Evolutionary conservation across 1,284 basidiomycete genomes (phyloP).

Genomic region (Trichosporon inkin): DNA sequence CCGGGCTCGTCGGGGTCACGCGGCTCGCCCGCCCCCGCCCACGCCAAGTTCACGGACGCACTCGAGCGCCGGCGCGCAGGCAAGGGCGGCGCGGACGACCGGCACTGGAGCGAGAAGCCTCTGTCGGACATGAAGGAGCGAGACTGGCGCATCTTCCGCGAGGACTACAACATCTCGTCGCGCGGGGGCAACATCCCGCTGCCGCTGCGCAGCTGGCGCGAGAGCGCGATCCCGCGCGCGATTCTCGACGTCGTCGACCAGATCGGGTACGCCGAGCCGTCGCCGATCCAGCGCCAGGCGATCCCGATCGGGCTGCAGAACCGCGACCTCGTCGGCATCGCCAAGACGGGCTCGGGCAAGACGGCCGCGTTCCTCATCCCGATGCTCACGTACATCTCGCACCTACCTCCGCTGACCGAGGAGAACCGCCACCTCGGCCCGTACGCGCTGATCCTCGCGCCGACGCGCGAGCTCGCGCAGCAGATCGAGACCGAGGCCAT

Average conservation of each 20-base stretch:
- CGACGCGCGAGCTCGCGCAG: constrained; percentile 86
- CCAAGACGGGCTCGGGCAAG: constrained; percentile 98
- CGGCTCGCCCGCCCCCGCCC: constrained; percentile 16
- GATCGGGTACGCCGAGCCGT: constrained; percentile 95
- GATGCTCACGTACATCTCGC: constrained; percentile 90
- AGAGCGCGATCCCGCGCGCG: constrained; percentile 72
- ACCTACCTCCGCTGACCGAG: constrained; percentile 77
- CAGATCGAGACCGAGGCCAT: constrained; percentile 91
- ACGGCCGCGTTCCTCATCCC: constrained; percentile 99
- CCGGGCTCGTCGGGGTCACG: neutral
- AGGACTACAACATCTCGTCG: constrained; percentile 94
- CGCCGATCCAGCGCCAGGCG: constrained; percentile 94
- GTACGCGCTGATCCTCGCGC: constrained; percentile 87
- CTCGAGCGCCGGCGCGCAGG: constrained; percentile 76
- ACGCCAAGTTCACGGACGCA: constrained; percentile 56
- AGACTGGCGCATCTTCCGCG: constrained; percentile 98
- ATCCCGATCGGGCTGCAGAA: constrained; percentile 96
- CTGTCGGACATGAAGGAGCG: constrained; percentile 92
- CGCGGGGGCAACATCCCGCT: constrained; percentile 87
- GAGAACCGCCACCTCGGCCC: constrained; percentile 90
- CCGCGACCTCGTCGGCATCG: constrained; percentile 94
- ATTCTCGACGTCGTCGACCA: constrained; percentile 80
- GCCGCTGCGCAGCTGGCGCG: constrained; percentile 85
- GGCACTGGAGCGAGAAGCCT: constrained; percentile 97
- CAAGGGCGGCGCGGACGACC: constrained; percentile 76